Evolutionary conservation across 257 asterid species (phyloP).

Genomic region (Thymus mandschuricus): DNA sequence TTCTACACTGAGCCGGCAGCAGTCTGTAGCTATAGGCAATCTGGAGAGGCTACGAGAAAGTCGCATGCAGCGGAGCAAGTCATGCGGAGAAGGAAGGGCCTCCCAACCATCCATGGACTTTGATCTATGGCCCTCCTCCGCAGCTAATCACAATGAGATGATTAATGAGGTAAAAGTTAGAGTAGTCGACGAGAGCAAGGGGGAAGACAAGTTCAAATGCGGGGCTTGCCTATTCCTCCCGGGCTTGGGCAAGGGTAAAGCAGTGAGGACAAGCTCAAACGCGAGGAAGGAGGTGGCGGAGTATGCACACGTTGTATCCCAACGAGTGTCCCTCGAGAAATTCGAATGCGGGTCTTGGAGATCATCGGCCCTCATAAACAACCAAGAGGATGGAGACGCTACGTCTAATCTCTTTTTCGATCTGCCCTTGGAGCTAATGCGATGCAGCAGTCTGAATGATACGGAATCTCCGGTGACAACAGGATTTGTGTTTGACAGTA

Average conservation of each 20-base stretch:
- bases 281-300: slow-evolving; percentile 24
- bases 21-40: slow-evolving; percentile 73
- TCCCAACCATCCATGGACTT: slow-evolving; percentile 58
- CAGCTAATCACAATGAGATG: not conserved
- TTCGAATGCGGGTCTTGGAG: slow-evolving; percentile 90
- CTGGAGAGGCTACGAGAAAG: slow-evolving; percentile 55
- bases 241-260: slow-evolving; percentile 60
- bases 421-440: slow-evolving; percentile 79
- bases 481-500: slow-evolving; percentile 71
- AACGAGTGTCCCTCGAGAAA: slow-evolving; percentile 71
- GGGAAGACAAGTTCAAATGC: slow-evolving; percentile 58
- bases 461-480: slow-evolving; percentile 61
- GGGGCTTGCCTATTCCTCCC: slow-evolving; percentile 84
- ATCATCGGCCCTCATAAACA: slow-evolving; percentile 56
- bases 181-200: not conserved
- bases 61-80: slow-evolving; percentile 63
- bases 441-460: slow-evolving; percentile 50
- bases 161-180: not conserved
- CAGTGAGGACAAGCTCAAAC: slow-evolving; percentile 39
- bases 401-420: slow-evolving; percentile 64
- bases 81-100: slow-evolving; percentile 72
- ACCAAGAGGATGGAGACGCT: slow-evolving; percentile 38
- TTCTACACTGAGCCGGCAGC: slow-evolving; percentile 49
- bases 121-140: slow-evolving; percentile 45
- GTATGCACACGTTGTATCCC: slow-evolving; percentile 37